Conservation (phyloP, 1,139 yeast genomes). For the Chernovozyma sophiae-reginae region DNA sequence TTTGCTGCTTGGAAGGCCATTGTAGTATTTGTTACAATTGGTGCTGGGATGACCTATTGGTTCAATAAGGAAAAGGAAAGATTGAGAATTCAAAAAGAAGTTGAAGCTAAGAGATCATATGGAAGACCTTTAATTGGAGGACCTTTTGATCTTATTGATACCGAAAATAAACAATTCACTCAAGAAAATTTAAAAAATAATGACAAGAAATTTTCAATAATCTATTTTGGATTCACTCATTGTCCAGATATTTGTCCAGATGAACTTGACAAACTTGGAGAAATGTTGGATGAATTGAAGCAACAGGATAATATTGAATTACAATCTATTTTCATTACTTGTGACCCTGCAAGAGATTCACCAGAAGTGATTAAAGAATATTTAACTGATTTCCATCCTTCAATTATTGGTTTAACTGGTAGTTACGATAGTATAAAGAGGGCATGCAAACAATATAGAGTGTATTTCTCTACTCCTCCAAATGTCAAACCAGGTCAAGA, state of each 20-base stretch:
- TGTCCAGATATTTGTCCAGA: constrained; percentile 99
- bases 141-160: constrained; percentile 68
- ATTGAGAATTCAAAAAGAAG: constrained; percentile 67
- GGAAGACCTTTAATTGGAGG: constrained; percentile 97
- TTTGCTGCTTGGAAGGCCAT: constrained; percentile 90
- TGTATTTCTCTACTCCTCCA: constrained; percentile 93
- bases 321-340: constrained; percentile 87
- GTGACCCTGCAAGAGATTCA: constrained; percentile 93
- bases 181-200: constrained; percentile 67
- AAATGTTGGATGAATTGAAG: constrained; percentile 65
- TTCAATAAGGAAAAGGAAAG: constrained; percentile 73
- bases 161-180: constrained; percentile 68
- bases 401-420: constrained; percentile 88
- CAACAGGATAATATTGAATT: constrained; percentile 51
- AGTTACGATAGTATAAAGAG: constrained; percentile 78
- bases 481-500: constrained; percentile 93
- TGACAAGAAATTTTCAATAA: constrained; percentile 58
- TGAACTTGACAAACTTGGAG: constrained; percentile 86
- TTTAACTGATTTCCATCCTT: constrained; percentile 82
- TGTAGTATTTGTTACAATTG: constrained; percentile 57
- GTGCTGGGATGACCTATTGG: constrained; percentile 66
- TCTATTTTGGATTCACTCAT: constrained; percentile 93
- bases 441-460: constrained; percentile 84
- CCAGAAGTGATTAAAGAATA: constrained; percentile 80
- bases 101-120: constrained; percentile 78